Conservation (phyloP, 2,329 filamentous ascomycete species). For the Alternaria gaisen region DNA sequence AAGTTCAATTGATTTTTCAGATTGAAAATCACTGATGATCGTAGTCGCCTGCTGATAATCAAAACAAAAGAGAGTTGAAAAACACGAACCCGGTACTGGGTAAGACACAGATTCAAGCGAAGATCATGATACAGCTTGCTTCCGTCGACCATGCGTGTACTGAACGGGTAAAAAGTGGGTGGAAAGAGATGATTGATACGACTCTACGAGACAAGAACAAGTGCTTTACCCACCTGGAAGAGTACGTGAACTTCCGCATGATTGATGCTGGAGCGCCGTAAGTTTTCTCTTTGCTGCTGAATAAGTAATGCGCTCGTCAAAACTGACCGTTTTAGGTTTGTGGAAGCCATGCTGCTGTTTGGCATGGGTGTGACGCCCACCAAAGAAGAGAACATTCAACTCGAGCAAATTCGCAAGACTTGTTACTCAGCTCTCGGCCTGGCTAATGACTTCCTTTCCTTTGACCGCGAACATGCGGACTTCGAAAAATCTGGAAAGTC, state of each 20-base stretch:
- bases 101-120: not conserved
- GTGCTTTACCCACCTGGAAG: not conserved
- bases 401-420: constrained; percentile 1
- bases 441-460: constrained; percentile 6
- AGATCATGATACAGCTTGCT: not conserved
- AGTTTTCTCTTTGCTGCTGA: not conserved
- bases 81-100: not conserved
- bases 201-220: not conserved
- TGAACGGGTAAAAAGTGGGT: not conserved
- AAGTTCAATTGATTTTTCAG: too few relatives aligned
- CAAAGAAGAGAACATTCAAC: constrained; percentile 1
- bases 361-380: constrained; percentile 8
- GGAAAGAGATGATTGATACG: not conserved
- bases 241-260: constrained; percentile 4
- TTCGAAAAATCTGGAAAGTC: not conserved
- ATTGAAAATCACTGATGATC: not conserved
- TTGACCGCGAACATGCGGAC: constrained; percentile 6
- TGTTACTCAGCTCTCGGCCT: not conserved
- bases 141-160: not conserved
- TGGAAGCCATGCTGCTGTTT: constrained; percentile 3
- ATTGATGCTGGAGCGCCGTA: not conserved
- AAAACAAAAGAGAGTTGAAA: too few relatives aligned
- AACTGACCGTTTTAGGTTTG: not conserved
- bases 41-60: too few relatives aligned
- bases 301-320: not conserved